Conservation (phyloP, 768 basidiomycete genomes). For the Inosperma sp. region DNA sequence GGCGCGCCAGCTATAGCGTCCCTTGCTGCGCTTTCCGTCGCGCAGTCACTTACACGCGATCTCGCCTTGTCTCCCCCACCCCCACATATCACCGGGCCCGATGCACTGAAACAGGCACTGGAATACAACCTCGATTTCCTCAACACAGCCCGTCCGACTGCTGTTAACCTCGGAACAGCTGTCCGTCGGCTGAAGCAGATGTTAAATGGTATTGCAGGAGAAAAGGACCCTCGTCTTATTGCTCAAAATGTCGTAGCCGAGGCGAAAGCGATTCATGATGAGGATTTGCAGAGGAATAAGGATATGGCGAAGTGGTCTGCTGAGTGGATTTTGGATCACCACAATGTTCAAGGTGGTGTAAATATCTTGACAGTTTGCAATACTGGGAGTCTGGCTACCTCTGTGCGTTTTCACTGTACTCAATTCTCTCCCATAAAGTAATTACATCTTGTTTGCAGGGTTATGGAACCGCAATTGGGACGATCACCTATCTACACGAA, state of each 20-base stretch:
- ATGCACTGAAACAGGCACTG: conserved; percentile 51
- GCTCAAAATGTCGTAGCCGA: conserved; percentile 64
- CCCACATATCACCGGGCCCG: conserved; percentile 51
- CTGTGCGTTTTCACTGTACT: conserved; percentile 44
- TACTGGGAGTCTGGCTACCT: conserved; percentile 94
- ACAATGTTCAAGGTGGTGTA: conserved; percentile 45
- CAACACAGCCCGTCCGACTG: conserved; percentile 88
- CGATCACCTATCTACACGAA: conserved; percentile 88
- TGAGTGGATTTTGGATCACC: conserved; percentile 66
- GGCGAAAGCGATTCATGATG: conserved; percentile 69
- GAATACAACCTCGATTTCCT: conserved; percentile 62
- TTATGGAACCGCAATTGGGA: conserved; percentile 90
- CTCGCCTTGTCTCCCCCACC: conserved; percentile 41
- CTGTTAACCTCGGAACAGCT: conserved; percentile 90
- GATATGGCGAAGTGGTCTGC: conserved; percentile 82
- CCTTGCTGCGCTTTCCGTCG: conserved; percentile 77
- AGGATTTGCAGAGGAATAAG: conserved; percentile 85
- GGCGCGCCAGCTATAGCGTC: conserved; percentile 96
- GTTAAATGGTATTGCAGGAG: conserved; percentile 44
- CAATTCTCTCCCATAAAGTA: background rate
- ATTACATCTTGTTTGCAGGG: conserved; percentile 49
- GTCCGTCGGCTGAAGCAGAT: conserved; percentile 61
- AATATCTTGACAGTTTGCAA: conserved; percentile 95
- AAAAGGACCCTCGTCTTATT: conserved; percentile 41
- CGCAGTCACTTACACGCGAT: conserved; percentile 55